Percentiles rank a stretch among this genome's conserved stretches.
phyloP scores from a whole-genome alignment of 2,329 filamentous ascomycete genomes.

The Mollisia scopiformis region DNA sequence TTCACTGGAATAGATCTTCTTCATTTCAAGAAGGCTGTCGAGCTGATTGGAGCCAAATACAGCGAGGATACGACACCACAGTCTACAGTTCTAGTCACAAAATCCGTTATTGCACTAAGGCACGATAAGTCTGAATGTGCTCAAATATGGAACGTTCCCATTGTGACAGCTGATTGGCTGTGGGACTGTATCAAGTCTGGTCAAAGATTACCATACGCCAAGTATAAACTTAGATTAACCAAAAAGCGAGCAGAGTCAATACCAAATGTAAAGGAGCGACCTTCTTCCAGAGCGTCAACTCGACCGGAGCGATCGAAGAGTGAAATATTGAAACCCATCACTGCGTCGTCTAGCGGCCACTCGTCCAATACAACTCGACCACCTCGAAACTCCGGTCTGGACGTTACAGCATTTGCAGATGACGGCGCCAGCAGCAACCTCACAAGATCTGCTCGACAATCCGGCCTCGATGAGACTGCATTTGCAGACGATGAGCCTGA shows the following conservation, averaged over 20 bases:
- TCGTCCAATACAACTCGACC: conserved; percentile 19
- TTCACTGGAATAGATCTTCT: conserved; percentile 84
- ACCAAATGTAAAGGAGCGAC: conserved; percentile 16
- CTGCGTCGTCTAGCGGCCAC: conserved; percentile 5
- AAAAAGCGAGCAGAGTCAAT: conserved; percentile 31
- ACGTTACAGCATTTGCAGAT: conserved; percentile 22
- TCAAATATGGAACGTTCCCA: conserved; percentile 73
- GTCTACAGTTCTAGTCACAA: conserved; percentile 74
- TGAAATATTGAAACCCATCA: conserved; percentile 4
- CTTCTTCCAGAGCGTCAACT: background rate
- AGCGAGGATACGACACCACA: conserved; percentile 74
- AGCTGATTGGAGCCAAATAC: conserved; percentile 79
- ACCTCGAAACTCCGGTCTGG: conserved; percentile 16
- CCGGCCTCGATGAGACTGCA: conserved; percentile 22
- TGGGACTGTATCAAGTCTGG: conserved; percentile 75
- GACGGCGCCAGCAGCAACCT: conserved; percentile 6
- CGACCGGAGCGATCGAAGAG: conserved; percentile 14
- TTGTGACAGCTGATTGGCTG: conserved; percentile 83
- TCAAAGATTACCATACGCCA: conserved; percentile 49
- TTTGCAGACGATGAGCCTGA: conserved; percentile 16
- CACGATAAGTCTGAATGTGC: conserved; percentile 82
- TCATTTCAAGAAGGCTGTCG: conserved; percentile 78
- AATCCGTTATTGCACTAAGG: conserved; percentile 51
- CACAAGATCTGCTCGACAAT: conserved; percentile 3
- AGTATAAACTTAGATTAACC: conserved; percentile 43